Conservation (phyloP, 2,329 filamentous ascomycete species). For the Ascocoryne sarcoides region DNA sequence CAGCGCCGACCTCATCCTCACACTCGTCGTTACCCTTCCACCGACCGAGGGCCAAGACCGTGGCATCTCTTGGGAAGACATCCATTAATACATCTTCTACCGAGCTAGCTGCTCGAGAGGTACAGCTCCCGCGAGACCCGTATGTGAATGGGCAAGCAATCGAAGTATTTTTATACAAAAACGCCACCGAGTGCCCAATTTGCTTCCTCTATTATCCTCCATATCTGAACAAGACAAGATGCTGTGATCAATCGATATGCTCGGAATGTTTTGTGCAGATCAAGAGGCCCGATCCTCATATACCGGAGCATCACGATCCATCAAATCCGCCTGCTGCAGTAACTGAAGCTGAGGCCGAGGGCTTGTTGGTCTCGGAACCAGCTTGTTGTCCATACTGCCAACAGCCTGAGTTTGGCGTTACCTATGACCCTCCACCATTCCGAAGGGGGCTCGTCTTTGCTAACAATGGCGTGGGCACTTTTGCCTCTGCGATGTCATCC, state of each 20-base stretch:
- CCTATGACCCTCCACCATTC: slow-evolving; percentile 83
- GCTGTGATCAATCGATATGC: slow-evolving; percentile 93
- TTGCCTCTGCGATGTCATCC: slow-evolving; percentile 72
- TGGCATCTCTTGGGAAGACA: slow-evolving; percentile 70
- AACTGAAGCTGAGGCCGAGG: slow-evolving; percentile 41
- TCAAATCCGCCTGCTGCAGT: slow-evolving; percentile 21
- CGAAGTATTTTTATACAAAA: slow-evolving; percentile 89
- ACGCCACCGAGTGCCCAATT: slow-evolving; percentile 84
- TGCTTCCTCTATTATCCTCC: slow-evolving; percentile 95
- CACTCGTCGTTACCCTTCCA: slow-evolving; percentile 48
- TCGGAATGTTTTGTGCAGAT: slow-evolving; percentile 99
- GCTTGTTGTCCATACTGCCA: slow-evolving; percentile 93
- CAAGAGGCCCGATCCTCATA: slow-evolving; percentile 84
- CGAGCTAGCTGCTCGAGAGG: slow-evolving; percentile 68
- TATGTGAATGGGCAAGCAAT: slow-evolving; percentile 91
- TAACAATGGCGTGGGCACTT: slow-evolving; percentile 44
- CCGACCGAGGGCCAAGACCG: slow-evolving; percentile 77
- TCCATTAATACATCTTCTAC: slow-evolving; percentile 64
- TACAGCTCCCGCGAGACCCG: slow-evolving; percentile 71
- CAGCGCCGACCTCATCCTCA: slow-evolving; percentile 34
- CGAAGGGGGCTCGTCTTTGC: slow-evolving; percentile 71
- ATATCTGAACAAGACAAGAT: slow-evolving; percentile 87
- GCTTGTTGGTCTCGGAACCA: slow-evolving; percentile 78
- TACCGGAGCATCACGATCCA: slow-evolving; percentile 53
- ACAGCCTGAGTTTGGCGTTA: slow-evolving; percentile 92